These are phyloP conservation scores for Taiwanofungus camphoratus DNA, from an alignment of 1,284 basidiomycete genomes.

Conservation along the genomic window DNA sequence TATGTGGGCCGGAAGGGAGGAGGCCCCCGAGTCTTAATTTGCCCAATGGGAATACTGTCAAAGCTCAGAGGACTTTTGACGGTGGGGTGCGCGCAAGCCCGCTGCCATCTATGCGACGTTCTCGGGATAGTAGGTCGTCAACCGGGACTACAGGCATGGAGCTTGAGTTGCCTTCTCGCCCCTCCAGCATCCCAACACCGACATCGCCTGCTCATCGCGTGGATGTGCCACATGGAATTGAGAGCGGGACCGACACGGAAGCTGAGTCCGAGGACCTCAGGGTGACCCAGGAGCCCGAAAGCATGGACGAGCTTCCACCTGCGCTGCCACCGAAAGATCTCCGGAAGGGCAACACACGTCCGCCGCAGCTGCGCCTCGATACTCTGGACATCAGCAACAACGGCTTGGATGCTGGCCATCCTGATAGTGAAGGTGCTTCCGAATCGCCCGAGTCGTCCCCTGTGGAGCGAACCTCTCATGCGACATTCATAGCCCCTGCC, in stretches of 20 bases:
- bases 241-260: conserved; percentile 71
- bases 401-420: conserved; percentile 23
- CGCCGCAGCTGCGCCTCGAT: conserved; percentile 19
- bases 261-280: conserved; percentile 38
- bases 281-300: conserved; percentile 14
- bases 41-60: conserved; percentile 17
- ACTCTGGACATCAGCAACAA: conserved; percentile 17
- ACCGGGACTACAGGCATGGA: conserved; percentile 11
- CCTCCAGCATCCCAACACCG: conserved; percentile 35
- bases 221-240: conserved; percentile 65
- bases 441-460: conserved; percentile 43
- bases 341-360: conserved; percentile 13
- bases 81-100: conserved; percentile 19
- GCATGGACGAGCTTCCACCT: conserved; percentile 32
- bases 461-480: conserved; percentile 58
- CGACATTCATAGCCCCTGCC: conserved; percentile 75
- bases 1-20: conserved; percentile 8
- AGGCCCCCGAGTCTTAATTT: conserved; percentile 18
- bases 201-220: conserved; percentile 53
- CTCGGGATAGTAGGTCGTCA: conserved; percentile 16
- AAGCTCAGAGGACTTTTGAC: conserved; percentile 22
- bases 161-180: conserved; percentile 18
- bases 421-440: conserved; percentile 37
- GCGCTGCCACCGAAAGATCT: conserved; percentile 47
- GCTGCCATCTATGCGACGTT: conserved; percentile 7